Percentiles rank a stretch among this genome's conserved stretches.
Evolutionary conservation across 495 filamentous ascomycete species (phyloP).

Genomic region (Staphylotrichum tortipilum): DNA sequence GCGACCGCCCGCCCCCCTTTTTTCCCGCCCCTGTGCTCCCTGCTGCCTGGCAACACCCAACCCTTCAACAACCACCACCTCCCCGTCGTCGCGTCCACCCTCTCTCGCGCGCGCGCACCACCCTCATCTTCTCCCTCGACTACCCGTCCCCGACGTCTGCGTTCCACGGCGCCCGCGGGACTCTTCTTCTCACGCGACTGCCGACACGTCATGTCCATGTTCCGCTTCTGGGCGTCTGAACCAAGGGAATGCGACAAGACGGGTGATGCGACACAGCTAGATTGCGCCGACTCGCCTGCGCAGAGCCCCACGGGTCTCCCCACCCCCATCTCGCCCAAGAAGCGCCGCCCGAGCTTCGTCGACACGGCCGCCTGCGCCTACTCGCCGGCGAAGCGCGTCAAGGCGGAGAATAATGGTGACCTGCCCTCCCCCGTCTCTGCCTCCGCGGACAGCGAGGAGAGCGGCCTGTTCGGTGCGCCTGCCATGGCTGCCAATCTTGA

Average conservation of each 20-base stretch:
- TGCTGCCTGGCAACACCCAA: constrained; percentile 21
- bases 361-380: constrained; percentile 13
- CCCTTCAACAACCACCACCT: neutral
- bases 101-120: neutral
- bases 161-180: constrained; percentile 13
- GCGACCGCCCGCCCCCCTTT: constrained; percentile 20
- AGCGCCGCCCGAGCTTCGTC: constrained; percentile 29
- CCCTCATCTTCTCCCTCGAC: neutral
- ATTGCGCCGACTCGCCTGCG: constrained; percentile 5
- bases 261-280: constrained; percentile 13
- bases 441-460: constrained; percentile 15
- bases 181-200: neutral
- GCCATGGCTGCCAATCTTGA: constrained; percentile 20
- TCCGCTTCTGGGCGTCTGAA: constrained; percentile 43
- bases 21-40: neutral
- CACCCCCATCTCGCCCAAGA: constrained; percentile 20
- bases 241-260: constrained; percentile 40
- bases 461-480: constrained; percentile 13
- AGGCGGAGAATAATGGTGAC: constrained; percentile 27
- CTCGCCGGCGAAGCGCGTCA: constrained; percentile 27
- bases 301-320: constrained; percentile 6
- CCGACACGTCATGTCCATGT: constrained; percentile 33
- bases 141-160: constrained; percentile 18
- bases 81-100: too few relatives aligned
- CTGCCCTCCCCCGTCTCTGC: constrained; percentile 26